phyloP scores from a whole-genome alignment of 2,329 filamentous ascomycete species.

The Fusarium solani-melongenae region DNA sequence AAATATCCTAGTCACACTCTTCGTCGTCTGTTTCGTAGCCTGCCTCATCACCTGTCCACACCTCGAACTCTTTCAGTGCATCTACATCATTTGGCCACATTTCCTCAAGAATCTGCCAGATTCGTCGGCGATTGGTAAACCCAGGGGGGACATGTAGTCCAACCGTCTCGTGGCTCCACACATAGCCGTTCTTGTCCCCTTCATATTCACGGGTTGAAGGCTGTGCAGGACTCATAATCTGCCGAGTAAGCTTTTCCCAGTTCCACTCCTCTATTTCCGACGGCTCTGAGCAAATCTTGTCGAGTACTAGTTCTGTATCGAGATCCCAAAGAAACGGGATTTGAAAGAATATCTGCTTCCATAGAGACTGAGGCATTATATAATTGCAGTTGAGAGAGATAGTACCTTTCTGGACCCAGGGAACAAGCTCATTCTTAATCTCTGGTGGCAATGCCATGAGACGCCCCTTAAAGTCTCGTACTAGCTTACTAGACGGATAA shows the following conservation, averaged over 20 bases:
- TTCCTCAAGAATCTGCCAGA: conserved; percentile 24
- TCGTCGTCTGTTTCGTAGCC: too few species aligned
- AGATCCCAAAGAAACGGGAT: conserved; percentile 19
- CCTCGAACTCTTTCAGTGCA: too few species aligned
- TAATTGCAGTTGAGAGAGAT: background rate
- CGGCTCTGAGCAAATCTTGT: background rate
- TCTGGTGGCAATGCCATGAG: background rate
- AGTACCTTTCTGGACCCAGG: background rate
- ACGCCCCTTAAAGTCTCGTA: background rate
- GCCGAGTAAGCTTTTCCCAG: conserved; percentile 12
- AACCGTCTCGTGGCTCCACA: background rate
- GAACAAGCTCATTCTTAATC: background rate
- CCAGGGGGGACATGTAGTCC: background rate
- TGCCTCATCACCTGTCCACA: background rate
- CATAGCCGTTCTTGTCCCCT: background rate
- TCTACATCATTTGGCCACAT: conserved; percentile 2
- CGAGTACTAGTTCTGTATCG: background rate
- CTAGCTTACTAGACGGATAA: background rate
- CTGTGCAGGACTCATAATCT: background rate
- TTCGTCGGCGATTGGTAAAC: conserved; percentile 8
- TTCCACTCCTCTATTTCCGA: background rate
- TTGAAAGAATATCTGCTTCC: conserved; percentile 3
- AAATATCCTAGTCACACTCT: background rate
- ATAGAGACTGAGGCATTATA: background rate
- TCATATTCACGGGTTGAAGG: background rate